These are phyloP conservation scores for Daldinia eschscholtzii DNA, from an alignment of 2,329 filamentous ascomycete species.

Conservation along the genomic window DNA sequence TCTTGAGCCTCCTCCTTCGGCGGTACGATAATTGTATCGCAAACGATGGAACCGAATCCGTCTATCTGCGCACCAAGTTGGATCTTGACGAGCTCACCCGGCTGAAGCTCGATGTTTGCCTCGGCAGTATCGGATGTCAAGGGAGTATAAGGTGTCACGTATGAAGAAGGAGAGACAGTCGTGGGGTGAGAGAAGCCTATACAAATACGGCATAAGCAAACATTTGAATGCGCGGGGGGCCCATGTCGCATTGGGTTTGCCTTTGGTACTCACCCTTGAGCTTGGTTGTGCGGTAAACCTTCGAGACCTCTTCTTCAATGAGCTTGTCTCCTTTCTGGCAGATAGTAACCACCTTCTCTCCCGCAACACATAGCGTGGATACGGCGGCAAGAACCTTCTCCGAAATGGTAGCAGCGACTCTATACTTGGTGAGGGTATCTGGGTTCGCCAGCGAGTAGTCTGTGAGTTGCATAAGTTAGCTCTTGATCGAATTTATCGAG, in stretches of 20 bases:
- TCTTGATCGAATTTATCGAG: slow-evolving; percentile 22
- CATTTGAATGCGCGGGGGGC: slow-evolving; percentile 10
- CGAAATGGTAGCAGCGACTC: slow-evolving; percentile 93
- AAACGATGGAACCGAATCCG: slow-evolving; percentile 95
- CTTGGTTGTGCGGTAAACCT: slow-evolving; percentile 99
- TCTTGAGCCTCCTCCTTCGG: slow-evolving; percentile 71
- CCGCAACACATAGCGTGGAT: slow-evolving; percentile 78
- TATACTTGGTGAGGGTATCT: slow-evolving; percentile 98
- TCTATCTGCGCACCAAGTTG: slow-evolving; percentile 99
- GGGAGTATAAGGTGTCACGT: slow-evolving; percentile 96
- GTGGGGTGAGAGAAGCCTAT: slow-evolving; percentile 91
- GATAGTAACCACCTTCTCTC: slow-evolving; percentile 91
- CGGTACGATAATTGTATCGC: slow-evolving; percentile 86
- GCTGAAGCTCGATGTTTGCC: slow-evolving; percentile 82
- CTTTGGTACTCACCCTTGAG: slow-evolving; percentile 79
- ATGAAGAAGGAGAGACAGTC: slow-evolving; percentile 92
- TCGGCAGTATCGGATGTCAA: slow-evolving; percentile 88
- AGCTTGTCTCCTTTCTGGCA: slow-evolving; percentile 97
- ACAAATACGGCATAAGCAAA: slow-evolving; percentile 42
- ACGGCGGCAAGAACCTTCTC: slow-evolving; percentile 95
- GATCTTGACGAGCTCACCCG: slow-evolving; percentile 92
- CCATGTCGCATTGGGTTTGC: neutral
- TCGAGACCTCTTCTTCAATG: slow-evolving; percentile 90
- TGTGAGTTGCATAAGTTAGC: slow-evolving; percentile 56
- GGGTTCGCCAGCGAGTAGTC: slow-evolving; percentile 93